These are phyloP conservation scores for Citrus australasica DNA, from an alignment of 345 rosid species.

Conservation along the genomic window DNA sequence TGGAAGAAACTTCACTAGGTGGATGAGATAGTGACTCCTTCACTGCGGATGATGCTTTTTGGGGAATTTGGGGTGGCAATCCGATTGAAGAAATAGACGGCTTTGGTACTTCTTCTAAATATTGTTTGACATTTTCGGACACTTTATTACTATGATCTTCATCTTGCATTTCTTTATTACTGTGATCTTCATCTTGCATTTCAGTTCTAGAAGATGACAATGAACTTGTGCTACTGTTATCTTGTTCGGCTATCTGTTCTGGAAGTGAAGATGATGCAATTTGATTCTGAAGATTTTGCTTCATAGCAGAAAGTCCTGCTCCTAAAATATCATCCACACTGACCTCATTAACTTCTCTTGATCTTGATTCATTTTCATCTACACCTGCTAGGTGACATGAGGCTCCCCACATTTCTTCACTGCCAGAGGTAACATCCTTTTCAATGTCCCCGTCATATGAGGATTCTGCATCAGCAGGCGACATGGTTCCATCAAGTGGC, in stretches of 20 bases:
- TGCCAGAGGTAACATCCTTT: constrained; percentile 32
- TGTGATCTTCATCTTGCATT: constrained; percentile 13
- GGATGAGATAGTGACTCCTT: constrained; percentile 12
- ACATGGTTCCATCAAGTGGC: constrained; percentile 48
- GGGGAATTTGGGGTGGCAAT: constrained; percentile 8
- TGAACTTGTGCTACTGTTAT: constrained; percentile 13
- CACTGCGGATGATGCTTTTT: not conserved
- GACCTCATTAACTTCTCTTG: constrained; percentile 16
- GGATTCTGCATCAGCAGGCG: constrained; percentile 56
- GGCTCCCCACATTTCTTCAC: constrained; percentile 52
- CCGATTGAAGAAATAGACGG: not conserved
- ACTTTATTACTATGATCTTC: constrained; percentile 7
- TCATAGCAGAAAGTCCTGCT: constrained; percentile 8
- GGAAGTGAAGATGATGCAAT: constrained; percentile 12
- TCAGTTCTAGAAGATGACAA: constrained; percentile 22
- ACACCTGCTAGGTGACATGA: constrained; percentile 25
- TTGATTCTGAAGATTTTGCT: constrained; percentile 15
- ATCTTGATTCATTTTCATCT: constrained; percentile 23
- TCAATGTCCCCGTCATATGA: constrained; percentile 50
- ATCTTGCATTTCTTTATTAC: constrained; percentile 16
- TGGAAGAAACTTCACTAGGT: constrained; percentile 15
- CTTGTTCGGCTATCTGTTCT: constrained; percentile 17
- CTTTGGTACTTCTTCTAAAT: not conserved
- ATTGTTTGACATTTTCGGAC: constrained; percentile 13
- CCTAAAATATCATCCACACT: constrained; percentile 10